Base-by-base conservation (phyloP, 805 yeast genomes). In the Hanseniaspora valbyensis region DNA sequence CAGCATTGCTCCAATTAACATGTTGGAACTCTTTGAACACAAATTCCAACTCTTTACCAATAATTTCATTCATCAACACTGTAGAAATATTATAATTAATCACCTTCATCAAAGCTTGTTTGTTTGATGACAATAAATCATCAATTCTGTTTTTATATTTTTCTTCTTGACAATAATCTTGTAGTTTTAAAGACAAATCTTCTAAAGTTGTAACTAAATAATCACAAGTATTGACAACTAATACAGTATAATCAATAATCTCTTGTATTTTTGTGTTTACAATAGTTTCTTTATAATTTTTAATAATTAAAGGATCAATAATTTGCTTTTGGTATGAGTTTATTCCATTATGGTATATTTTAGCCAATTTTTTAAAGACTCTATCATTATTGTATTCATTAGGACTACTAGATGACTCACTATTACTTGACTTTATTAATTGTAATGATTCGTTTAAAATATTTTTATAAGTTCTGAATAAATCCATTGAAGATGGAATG, bases 181-280 rank as follows among this genome's bases (percentile, higher is more conserved):
- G 53, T 14, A 78, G 64, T 57, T 77, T 77, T 24, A 81, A 83
- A 57, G 80, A 87, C 41, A 92, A 66, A 61, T 92, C 96, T 12
- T 73, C 73, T 2, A 81, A 76, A 2, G 95, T 92, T 10, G 77
- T 71, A 16, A 85, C 76, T 53, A 95, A 81, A 62, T 89, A 92
- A 61, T 90, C 95, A 0, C 95, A 87, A 0, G 98, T 90, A 57
- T 87, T 86, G 32, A 90, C 66, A 9, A 88, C 74, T 60, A 86
- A 68, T 26, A 92, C 80, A 1, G 84, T 71, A 53, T 82, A 76
- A 40, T 72, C 73, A 18, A 85, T 67, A 18, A 49, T 49, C 16
- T 43, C 44, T 30, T 37, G 50, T 9, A 45, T 6, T 25, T 45
- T 45, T 22, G 50, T 25, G 16, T 29, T 45, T 29, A 24, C 22